These are phyloP conservation scores for Colletotrichum trifolii DNA, from an alignment of 2,329 filamentous ascomycete genomes.

Conservation along the genomic window DNA sequence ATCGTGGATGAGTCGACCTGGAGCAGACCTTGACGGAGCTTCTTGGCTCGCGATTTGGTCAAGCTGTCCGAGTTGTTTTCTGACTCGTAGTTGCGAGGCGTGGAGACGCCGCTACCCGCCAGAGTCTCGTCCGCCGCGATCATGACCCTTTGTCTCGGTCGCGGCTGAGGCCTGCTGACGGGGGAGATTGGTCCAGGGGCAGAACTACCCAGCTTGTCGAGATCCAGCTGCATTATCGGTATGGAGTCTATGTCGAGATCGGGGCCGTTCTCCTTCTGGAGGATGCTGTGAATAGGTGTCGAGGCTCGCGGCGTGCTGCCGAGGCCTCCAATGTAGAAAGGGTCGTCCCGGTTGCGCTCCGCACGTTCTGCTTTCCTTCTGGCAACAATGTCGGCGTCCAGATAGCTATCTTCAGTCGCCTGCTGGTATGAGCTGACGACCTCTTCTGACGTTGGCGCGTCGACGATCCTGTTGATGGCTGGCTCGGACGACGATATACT, in stretches of 20 bases:
- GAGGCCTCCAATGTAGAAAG: conserved; percentile 84
- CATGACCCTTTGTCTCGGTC: conserved; percentile 69
- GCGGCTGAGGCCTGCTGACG: conserved; percentile 49
- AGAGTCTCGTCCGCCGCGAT: conserved; percentile 81
- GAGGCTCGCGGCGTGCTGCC: conserved; percentile 69
- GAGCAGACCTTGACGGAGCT: conserved; percentile 73
- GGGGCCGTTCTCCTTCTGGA: conserved; percentile 77
- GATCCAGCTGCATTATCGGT: conserved; percentile 91
- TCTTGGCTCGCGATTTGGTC: conserved; percentile 61
- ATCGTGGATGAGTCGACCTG: conserved; percentile 90
- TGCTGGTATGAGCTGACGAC: conserved; percentile 67
- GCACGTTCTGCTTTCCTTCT: conserved; percentile 79
- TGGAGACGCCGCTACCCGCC: conserved; percentile 61
- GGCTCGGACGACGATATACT: conserved; percentile 65
- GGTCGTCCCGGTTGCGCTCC: conserved; percentile 90
- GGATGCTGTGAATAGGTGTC: conserved; percentile 83
- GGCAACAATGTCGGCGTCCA: conserved; percentile 79
- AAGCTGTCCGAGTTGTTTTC: conserved; percentile 62
- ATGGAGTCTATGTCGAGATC: conserved; percentile 94
- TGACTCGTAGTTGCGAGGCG: conserved; percentile 63
- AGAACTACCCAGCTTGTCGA: conserved; percentile 64
- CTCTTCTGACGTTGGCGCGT: conserved; percentile 54
- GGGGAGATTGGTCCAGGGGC: conserved; percentile 41
- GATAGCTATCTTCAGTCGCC: conserved; percentile 70
- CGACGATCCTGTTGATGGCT: conserved; percentile 64